Evolutionary conservation across 108 stramenopile species (phyloP), one percentile per base, ranked within the genome.

Genomic region (Cyclotella cryptica): DNA sequence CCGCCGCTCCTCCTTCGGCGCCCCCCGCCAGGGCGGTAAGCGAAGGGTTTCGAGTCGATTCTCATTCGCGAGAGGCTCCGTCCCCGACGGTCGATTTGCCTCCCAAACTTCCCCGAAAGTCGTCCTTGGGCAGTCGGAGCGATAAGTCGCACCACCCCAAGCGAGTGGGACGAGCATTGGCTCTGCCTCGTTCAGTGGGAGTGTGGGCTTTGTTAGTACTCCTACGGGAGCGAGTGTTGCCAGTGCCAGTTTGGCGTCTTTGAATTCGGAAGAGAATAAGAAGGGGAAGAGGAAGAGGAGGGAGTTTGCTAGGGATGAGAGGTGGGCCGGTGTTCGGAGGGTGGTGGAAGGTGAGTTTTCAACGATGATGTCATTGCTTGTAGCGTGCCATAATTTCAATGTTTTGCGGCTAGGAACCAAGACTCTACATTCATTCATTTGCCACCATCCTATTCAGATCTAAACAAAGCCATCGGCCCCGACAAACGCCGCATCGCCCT

Each of bases 261-360:
- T 35, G 4, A 35, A 59, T 21, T 28, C 61, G 0, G 63, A 72
- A n/a, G 54, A 72, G 29, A 79, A 66, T 45, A 52, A 57, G 1
- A 66, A 72, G 27, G 71, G 66, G 2, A 79, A 79, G 43, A 62
- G 79, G 17, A 79, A 72, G 65, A 60, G 79, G 35, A 79, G 66
- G 43, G 79, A 79, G 30, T 67, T 57, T 41, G 71, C 66, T 19
- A 79, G 55, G 29, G 79, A 79, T 59, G 44, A 55, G 9, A 71
- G 71, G 22, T 79, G 44, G 21, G 43, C 42, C 19, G 30, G 29
- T 46, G 65, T 72, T 24, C 61, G 71, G 43, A 64, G 66, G 9
- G 49, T 73, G 28, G 45, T 79, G 5, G 79, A 79, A 12, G 40
- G 62, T 63, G 62, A 39, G 62, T 63, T 40, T n/a, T n/a, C n/a